phyloP scores from a whole-genome alignment of 257 asterid species.

The Phtheirospermum japonicum region DNA sequence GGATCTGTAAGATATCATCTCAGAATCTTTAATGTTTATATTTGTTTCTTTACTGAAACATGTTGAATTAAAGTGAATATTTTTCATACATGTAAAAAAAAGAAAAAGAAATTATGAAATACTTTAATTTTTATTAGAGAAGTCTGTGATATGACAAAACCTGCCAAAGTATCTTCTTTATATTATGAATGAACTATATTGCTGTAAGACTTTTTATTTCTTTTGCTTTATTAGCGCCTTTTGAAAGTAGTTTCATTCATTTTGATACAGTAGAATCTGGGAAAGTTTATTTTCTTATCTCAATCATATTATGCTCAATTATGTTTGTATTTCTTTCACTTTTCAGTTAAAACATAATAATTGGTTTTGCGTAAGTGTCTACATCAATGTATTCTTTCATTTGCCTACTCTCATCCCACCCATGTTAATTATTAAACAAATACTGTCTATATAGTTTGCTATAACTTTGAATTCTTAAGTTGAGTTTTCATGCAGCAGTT shows the following conservation, averaged over 20 bases:
- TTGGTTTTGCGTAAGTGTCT: neutral
- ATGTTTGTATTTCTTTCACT: neutral
- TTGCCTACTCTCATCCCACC: neutral
- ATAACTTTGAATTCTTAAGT: neutral
- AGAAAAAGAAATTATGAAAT: neutral
- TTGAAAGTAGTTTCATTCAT: neutral
- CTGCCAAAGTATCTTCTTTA: neutral
- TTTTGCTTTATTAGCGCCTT: neutral
- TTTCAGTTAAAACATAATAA: neutral
- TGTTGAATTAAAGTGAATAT: neutral
- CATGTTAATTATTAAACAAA: neutral
- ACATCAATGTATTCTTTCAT: neutral
- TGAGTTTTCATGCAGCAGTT: neutral
- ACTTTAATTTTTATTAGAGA: neutral
- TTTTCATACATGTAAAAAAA: neutral
- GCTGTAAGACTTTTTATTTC: neutral
- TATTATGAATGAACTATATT: neutral
- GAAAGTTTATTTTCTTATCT: neutral
- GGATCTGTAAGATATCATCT: neutral
- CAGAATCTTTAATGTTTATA: too few relatives aligned
- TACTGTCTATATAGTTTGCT: neutral
- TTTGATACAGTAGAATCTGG: neutral
- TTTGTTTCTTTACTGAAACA: too few relatives aligned
- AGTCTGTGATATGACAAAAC: neutral
- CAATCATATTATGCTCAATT: neutral